Evolutionary conservation across 306 rosid species (phyloP), one percentile per base, ranked within the genome.

Genomic region (Vigna mungo): DNA sequence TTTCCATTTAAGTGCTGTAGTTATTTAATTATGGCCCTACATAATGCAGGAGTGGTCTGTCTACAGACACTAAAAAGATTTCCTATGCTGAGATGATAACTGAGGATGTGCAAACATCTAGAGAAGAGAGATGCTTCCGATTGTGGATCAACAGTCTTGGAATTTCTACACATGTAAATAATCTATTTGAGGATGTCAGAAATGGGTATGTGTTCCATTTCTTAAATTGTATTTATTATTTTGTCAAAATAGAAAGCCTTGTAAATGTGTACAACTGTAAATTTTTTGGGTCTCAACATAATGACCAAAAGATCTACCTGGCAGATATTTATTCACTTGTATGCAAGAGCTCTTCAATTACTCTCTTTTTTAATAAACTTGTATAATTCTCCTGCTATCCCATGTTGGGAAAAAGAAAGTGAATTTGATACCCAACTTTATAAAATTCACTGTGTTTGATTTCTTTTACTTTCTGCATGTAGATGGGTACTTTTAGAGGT

Each of bases 101-200:
- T 1, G 99, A 96, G 15, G 99, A 96, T 63, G 89, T 91, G 82
- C 93, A 87, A 84, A 93, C 97, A 49, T 96, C 84, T 83, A 86
- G 96, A 87, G 99, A 96, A 84, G 99, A 96, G 85, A 91, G 99
- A 84, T 96, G 98, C 82, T 96, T 86, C 68, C 90, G 99, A 66
- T 67, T 92, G 75, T 96, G 98, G 99, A 91, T 96, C 86, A 92
- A 96, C 76, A 96, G 98, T 86, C 89, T 96, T 46, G 98, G 98
- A 56, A 91, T 96, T 81, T 82, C 77, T 78, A 85, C 90, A 39
- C 80, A 78, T 18, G 89, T 96, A 53, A 86, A 89, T 82, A 92
- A 90, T 76, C 90, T 96, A 36, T 96, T 96, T 63, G 99, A 96
- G 86, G 98, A 96, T 85, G 97, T 96, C 69, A 86, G 93, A 85